phyloP scores from a whole-genome alignment of 1,284 basidiomycete genomes.

The Sporisorium scitamineum region DNA sequence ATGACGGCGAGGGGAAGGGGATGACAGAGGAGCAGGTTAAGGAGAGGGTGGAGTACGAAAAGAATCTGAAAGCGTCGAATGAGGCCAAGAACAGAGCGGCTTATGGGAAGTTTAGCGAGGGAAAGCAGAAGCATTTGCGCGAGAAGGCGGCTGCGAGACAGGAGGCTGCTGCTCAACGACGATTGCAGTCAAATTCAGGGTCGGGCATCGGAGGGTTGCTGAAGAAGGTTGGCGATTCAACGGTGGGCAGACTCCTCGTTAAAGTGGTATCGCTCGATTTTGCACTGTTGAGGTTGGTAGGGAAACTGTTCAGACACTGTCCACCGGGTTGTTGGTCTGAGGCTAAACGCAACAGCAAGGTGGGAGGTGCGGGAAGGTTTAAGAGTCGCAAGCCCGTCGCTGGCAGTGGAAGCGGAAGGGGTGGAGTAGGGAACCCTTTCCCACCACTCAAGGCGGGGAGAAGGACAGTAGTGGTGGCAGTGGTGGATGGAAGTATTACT shows the following conservation, averaged over 20 bases:
- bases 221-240: background rate
- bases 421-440: conserved; percentile 62
- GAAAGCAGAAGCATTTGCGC: conserved; percentile 31
- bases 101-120: conserved; percentile 53
- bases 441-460: conserved; percentile 81
- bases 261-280: conserved; percentile 27
- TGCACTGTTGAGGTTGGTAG: conserved; percentile 2
- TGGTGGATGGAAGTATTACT: conserved; percentile 87
- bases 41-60: conserved; percentile 41
- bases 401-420: conserved; percentile 3
- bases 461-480: conserved; percentile 85
- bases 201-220: background rate
- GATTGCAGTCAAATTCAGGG: background rate
- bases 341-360: background rate
- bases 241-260: background rate
- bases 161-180: conserved; percentile 2
- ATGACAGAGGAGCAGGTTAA: conserved; percentile 33
- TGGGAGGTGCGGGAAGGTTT: background rate
- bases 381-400: background rate
- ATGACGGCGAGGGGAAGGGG: background rate
- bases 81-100: conserved; percentile 53
- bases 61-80: conserved; percentile 35
- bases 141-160: conserved; percentile 23
- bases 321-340: conserved; percentile 17
- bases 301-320: conserved; percentile 19